Evolutionary conservation across 768 basidiomycete genomes (phyloP), one percentile per base, ranked within the genome.

Genomic region (Mycena olivaceomarginata): DNA sequence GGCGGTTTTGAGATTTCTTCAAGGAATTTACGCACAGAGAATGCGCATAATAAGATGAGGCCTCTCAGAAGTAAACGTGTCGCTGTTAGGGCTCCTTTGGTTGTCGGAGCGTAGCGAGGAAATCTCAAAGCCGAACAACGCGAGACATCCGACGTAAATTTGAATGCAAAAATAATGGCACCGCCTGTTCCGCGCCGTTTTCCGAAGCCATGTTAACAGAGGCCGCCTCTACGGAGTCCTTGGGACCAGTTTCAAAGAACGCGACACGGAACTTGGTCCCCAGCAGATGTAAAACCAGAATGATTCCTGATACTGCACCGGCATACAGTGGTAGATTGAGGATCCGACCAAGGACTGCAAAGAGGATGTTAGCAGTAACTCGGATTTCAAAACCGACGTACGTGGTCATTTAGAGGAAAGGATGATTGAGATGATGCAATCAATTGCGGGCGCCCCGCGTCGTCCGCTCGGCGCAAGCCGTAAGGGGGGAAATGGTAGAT

Each of bases 131-230:
- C 74, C 72, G 22, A 82, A 62, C 68, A 84, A 75, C 41, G 67
- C 67, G 15, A 83, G 70, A 74, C 80, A 82, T 5, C 80, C 79
- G 5, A 76, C 57, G 81, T 80, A 6, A 77, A 37, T 41, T 80
- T 81, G 77, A 81, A 81, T 40, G 65, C 77, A 57, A 79, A 83
- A 41, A 84, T 82, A 46, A 72, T 73, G 10, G 45, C 31, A n/a
- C 82, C 82, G 10, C 82, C 82, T 81, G 80, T 10, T 64, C 56
- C 15, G 62, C 63, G 18, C 82, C 67, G 67, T 76, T 71, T 2
- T 15, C 62, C 7, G 67, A 45, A 46, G 56, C 63, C 48, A 63
- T 22, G 7, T 20, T 5, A 37, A 13, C 5, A 9, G 48, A 45
- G 43, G 43, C 15, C 43, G 15, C 15, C 15, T 45, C 43, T 45